Conservation (phyloP, 495 filamentous ascomycete genomes). For the Melanomma pulvis-pyrius region DNA sequence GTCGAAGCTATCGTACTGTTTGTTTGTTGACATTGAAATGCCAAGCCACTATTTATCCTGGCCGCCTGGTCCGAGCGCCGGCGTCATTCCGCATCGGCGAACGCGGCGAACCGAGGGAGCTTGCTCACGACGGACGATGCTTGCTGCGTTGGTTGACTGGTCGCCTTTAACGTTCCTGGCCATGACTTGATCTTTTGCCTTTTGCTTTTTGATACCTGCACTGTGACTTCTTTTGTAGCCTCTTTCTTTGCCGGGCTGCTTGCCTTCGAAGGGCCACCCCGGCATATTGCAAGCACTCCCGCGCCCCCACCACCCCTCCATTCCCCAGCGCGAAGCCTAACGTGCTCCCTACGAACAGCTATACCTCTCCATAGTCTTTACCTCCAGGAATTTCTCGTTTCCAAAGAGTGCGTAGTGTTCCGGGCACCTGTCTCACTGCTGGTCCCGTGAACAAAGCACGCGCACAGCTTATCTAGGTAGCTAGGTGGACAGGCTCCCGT, state of each 20-base stretch:
- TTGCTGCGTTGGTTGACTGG: not conserved
- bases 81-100: constrained; percentile 6
- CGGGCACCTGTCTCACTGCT: constrained; percentile 13
- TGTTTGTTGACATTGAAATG: not conserved
- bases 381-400: not conserved
- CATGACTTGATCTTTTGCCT: not conserved
- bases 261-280: not conserved
- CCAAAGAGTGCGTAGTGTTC: not conserved
- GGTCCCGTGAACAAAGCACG: constrained; percentile 32
- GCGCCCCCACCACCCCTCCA: not conserved
- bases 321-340: not conserved
- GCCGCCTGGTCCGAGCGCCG: not conserved
- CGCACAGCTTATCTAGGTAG: not conserved
- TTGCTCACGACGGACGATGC: not conserved
- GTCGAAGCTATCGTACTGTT: not conserved
- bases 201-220: not conserved
- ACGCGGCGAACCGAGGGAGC: not conserved
- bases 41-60: not conserved
- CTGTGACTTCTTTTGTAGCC: not conserved
- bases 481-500: not conserved
- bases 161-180: not conserved
- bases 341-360: not conserved
- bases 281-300: not conserved
- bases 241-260: not conserved
- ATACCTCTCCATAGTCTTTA: not conserved